A percentile compares a stretch with the other conserved stretches of the same genome.
These are phyloP conservation scores for Phytopythium kandeliae DNA, from an alignment of 352 stramenopile species.

Conservation along the genomic window DNA sequence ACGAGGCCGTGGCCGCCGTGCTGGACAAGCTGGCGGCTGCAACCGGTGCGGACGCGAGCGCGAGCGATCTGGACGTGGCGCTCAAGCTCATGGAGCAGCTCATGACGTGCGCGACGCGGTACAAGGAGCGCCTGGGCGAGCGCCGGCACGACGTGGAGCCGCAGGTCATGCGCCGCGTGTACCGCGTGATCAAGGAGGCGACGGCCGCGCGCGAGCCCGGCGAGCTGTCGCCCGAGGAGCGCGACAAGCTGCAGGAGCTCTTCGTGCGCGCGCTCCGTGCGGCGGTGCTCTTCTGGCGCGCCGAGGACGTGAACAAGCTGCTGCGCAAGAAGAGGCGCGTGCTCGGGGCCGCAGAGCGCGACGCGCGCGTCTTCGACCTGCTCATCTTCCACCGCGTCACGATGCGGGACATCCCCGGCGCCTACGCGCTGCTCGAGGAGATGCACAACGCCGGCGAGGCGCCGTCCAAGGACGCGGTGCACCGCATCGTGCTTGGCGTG, in stretches of 20 bases:
- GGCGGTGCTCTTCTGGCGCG: constrained; percentile 51
- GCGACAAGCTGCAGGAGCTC: constrained; percentile 38
- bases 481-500: constrained; percentile 60
- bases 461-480: constrained; percentile 59
- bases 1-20: constrained; percentile 37
- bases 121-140: constrained; percentile 44
- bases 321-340: constrained; percentile 49
- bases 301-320: constrained; percentile 45
- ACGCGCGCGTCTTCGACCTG: constrained; percentile 50
- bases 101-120: constrained; percentile 60
- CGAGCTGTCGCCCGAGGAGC: constrained; percentile 14
- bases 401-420: constrained; percentile 35
- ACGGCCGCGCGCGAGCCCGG: constrained; percentile 10
- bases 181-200: constrained; percentile 37
- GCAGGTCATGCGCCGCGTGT: constrained; percentile 71
- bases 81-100: constrained; percentile 73
- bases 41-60: constrained; percentile 17
- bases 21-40: constrained; percentile 34
- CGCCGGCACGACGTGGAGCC: constrained; percentile 36
- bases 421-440: constrained; percentile 63
- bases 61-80: constrained; percentile 44
- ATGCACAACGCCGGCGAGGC: constrained; percentile 75
- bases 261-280: constrained; percentile 57
- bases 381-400: constrained; percentile 62
- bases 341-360: constrained; percentile 18